Evolutionary conservation across 179 eudicot genomes (phyloP).

Genomic region (Beta lomatogona): DNA sequence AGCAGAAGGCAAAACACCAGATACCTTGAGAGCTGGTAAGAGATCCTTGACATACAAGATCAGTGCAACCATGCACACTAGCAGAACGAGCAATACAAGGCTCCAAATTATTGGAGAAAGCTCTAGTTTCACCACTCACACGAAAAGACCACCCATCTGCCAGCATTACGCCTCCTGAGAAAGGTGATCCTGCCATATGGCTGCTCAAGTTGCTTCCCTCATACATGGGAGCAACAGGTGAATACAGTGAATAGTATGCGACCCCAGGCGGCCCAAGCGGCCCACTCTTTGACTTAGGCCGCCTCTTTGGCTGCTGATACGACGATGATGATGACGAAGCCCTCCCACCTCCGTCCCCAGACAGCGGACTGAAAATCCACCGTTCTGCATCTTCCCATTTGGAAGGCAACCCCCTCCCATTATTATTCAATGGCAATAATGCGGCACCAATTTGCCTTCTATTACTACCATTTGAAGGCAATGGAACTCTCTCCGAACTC

Average conservation of each 20-base stretch:
- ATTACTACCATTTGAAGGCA: constrained; percentile 41
- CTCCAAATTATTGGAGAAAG: constrained; percentile 37
- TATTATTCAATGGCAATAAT: constrained; percentile 55
- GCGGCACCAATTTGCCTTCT: constrained; percentile 57
- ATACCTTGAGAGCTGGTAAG: constrained; percentile 56
- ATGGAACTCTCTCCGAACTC: constrained; percentile 89
- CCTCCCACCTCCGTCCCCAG: constrained; percentile 54
- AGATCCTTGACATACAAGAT: constrained; percentile 51
- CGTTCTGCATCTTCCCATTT: constrained; percentile 99
- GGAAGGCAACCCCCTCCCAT: constrained; percentile 76
- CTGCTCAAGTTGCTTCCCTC: constrained; percentile 49
- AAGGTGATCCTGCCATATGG: constrained; percentile 58
- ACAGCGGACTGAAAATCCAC: constrained; percentile 87
- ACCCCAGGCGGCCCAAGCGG: constrained; percentile 83
- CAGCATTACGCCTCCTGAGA: constrained; percentile 53
- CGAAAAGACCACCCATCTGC: constrained; percentile 50
- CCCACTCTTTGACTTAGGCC: constrained; percentile 89
- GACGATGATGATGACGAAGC: constrained; percentile 45
- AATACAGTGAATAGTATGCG: constrained; percentile 59
- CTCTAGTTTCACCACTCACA: constrained; percentile 36
- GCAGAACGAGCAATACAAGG: constrained; percentile 82
- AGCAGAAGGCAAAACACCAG: neutral
- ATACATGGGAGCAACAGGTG: constrained; percentile 59
- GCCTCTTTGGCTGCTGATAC: constrained; percentile 45
- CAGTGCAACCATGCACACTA: constrained; percentile 86